Conservation (phyloP, 768 basidiomycete species). For the Pleurotus djamor region DNA sequence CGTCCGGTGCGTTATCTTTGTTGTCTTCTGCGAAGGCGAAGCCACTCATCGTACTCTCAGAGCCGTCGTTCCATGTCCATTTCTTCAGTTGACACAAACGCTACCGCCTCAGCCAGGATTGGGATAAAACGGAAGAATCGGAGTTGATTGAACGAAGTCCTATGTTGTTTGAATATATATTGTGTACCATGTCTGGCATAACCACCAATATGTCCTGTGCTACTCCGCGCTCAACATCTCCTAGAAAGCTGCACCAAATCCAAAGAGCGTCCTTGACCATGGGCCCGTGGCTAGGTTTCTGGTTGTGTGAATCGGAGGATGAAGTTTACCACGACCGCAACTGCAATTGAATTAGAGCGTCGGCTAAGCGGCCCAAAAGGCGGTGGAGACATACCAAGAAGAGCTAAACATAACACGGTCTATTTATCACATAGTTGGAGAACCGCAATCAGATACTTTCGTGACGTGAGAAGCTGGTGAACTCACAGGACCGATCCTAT, state of each 20-base stretch:
- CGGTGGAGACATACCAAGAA: slow-evolving; percentile 52
- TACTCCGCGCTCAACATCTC: background rate
- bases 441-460: slow-evolving; percentile 6
- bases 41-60: slow-evolving; percentile 20
- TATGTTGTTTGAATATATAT: background rate
- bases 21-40: background rate
- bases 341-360: slow-evolving; percentile 31
- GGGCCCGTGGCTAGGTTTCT: slow-evolving; percentile 13
- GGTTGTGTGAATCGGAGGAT: slow-evolving; percentile 69
- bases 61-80: slow-evolving; percentile 67
- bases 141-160: background rate
- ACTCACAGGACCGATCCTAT: slow-evolving; percentile 91
- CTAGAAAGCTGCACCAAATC: background rate
- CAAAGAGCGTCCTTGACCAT: background rate
- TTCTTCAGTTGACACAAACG: slow-evolving; percentile 73
- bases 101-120: slow-evolving; percentile 44
- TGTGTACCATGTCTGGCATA: too few relatives aligned
- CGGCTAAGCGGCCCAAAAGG: background rate
- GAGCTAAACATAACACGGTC: slow-evolving; percentile 81
- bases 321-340: slow-evolving; percentile 84
- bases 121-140: slow-evolving; percentile 58
- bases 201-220: too few relatives aligned
- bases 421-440: slow-evolving; percentile 23
- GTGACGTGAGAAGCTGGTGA: slow-evolving; percentile 5
- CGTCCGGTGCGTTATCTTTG: slow-evolving; percentile 50